Evolutionary conservation across 2,329 filamentous ascomycete species (phyloP).

Genomic region (Coniella vitis): DNA sequence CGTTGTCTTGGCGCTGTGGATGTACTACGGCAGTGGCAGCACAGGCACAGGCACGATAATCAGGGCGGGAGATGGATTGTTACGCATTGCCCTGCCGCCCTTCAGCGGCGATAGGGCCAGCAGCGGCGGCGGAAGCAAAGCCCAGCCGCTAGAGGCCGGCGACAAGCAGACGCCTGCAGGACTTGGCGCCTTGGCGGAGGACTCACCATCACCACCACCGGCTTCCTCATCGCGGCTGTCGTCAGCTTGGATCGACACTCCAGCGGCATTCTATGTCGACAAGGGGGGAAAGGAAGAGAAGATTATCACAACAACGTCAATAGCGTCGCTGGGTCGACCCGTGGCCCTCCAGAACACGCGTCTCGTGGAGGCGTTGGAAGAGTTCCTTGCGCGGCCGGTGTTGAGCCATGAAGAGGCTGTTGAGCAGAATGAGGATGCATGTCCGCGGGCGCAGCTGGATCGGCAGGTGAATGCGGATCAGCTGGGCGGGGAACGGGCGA

Average conservation of each 20-base stretch:
- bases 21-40: neutral
- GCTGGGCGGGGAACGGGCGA: constrained; percentile 7
- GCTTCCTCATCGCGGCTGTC: no score
- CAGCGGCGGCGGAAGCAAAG: neutral
- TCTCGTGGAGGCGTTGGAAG: constrained; percentile 1
- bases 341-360: neutral
- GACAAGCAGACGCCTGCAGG: neutral
- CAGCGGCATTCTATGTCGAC: constrained; percentile 7
- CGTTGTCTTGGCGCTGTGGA: neutral
- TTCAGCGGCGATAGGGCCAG: no score
- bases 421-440: constrained; percentile 10
- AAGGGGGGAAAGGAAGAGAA: neutral
- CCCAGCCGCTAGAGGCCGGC: neutral
- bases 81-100: neutral
- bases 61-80: no score
- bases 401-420: constrained; percentile 10
- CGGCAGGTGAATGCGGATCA: constrained; percentile 14
- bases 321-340: neutral
- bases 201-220: neutral
- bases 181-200: neutral
- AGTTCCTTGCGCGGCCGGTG: constrained; percentile 10
- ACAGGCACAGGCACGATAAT: neutral
- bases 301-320: neutral
- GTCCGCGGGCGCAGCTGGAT: constrained; percentile 7
- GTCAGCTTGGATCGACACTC: constrained; percentile 10